These are phyloP conservation scores for Backusella liffmaniae DNA, from an alignment of 192 early-diverging fungal genomes.

Conservation along the genomic window DNA sequence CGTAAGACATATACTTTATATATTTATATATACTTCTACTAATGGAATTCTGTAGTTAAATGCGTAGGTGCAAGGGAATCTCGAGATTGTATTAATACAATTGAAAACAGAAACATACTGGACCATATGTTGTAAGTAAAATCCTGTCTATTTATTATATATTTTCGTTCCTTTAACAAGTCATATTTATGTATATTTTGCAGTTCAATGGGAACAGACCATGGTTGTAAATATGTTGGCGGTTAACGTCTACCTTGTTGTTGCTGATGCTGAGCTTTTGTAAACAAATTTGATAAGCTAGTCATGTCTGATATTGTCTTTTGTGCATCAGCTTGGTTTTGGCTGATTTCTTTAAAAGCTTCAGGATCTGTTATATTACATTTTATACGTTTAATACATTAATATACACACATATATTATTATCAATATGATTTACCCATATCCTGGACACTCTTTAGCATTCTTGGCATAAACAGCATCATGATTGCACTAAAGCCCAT, in stretches of 20 bases:
- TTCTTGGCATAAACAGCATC: slow-evolving; percentile 56
- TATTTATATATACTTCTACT: background rate
- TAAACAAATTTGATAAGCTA: slow-evolving; percentile 38
- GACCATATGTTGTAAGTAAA: background rate
- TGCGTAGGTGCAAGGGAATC: background rate
- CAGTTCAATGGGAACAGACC: background rate
- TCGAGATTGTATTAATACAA: background rate
- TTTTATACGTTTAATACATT: background rate
- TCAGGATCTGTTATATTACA: slow-evolving; percentile 39
- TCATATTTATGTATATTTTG: background rate
- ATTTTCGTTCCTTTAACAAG: background rate
- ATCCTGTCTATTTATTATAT: background rate
- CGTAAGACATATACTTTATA: background rate
- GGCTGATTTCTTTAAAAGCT: slow-evolving; percentile 44
- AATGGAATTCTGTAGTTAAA: background rate
- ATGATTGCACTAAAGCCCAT: slow-evolving; percentile 53
- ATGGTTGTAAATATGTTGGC: background rate
- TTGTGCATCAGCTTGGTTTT: slow-evolving; percentile 43
- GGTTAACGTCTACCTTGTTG: background rate
- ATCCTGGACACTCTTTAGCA: slow-evolving; percentile 40
- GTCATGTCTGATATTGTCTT: slow-evolving; percentile 51
- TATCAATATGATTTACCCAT: slow-evolving; percentile 27
- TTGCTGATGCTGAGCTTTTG: background rate
- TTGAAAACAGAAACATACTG: background rate
- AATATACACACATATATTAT: background rate